Evolutionary conservation across 768 basidiomycete species (phyloP), one percentile per base, ranked within the genome.

Genomic region (Boletales sp.): DNA sequence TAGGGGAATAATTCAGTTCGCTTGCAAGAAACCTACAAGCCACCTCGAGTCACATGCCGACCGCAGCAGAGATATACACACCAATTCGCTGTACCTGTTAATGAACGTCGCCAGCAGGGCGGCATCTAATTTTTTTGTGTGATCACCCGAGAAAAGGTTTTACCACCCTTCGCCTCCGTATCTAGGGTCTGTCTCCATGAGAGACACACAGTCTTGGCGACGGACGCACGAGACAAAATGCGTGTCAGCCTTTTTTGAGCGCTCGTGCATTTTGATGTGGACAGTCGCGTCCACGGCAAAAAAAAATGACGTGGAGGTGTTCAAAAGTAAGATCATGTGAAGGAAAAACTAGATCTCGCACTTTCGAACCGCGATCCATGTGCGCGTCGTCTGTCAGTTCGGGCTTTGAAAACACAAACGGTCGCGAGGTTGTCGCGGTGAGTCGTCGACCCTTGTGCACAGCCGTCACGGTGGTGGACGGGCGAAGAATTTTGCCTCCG

Each of bases 181-280:
- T 19, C 66, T 67, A 24, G 13, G 40, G 12, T 40, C 27, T 30
- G 5, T 57, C 4, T 2, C 7, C 21, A 32, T 32, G 2, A n/a
- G 27, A 40, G 24, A n/a, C n/a, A 29, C 21, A 43, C 17, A 29
- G 13, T 30, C 2, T 34, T 24, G 13, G 10, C 5, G 24, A 12
- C 38, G 8, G 37, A 58, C 68, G 32, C 39, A 67, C 61, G 57
- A 54, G 32, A 67, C 53, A 48, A 61, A 59, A 10, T 67, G 63
- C 1, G 63, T 55, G 12, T 68, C 48, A 14, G 61, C 66, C 50
- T 67, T 67, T 53, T 67, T 67, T 29, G 61, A 54, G 24, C 63
- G 63, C 18, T 67, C 67, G 36, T 67, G 66, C 11, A 67, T 40
- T 35, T 63, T 69, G 43, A 42, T 40, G 40, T 59, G 51, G 14